Conservation (phyloP, 805 yeast species). For the Barnettozyma wickerhamii region DNA sequence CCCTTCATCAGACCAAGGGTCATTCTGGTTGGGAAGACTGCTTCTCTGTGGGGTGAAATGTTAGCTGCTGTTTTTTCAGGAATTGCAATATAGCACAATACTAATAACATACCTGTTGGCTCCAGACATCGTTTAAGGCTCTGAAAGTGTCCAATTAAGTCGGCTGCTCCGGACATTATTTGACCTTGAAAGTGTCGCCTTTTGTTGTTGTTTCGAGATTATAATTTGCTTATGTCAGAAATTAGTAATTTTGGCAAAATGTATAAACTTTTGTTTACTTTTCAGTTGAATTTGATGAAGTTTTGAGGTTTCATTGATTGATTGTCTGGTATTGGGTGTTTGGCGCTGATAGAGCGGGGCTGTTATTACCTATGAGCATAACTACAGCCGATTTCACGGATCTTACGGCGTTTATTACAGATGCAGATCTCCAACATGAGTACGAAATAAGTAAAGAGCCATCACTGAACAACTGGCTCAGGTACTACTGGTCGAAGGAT, state of each 20-base stretch:
- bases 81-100: not conserved
- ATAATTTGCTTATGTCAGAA: not conserved
- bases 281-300: too few relatives aligned
- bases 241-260: too few relatives aligned
- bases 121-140: slow-evolving; percentile 15
- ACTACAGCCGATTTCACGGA: not conserved
- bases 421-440: slow-evolving; percentile 40
- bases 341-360: not conserved
- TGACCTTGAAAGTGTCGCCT: not conserved
- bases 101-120: slow-evolving; percentile 20
- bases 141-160: not conserved
- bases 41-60: slow-evolving; percentile 60
- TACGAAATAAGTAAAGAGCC: slow-evolving; percentile 38
- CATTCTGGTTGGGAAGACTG: slow-evolving; percentile 97
- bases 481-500: slow-evolving; percentile 33
- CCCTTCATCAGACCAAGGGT: slow-evolving; percentile 92
- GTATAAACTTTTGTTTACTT: too few relatives aligned
- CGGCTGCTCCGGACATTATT: not conserved
- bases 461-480: slow-evolving; percentile 34
- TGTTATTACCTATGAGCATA: not conserved
- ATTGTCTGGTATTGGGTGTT: not conserved
- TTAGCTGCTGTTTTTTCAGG: not conserved
- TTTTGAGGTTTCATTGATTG: too few relatives aligned
- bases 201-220: not conserved
- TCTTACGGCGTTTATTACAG: slow-evolving; percentile 6